phyloP scores from a whole-genome alignment of 306 rosid genomes.

The Carpinus fangiana region DNA sequence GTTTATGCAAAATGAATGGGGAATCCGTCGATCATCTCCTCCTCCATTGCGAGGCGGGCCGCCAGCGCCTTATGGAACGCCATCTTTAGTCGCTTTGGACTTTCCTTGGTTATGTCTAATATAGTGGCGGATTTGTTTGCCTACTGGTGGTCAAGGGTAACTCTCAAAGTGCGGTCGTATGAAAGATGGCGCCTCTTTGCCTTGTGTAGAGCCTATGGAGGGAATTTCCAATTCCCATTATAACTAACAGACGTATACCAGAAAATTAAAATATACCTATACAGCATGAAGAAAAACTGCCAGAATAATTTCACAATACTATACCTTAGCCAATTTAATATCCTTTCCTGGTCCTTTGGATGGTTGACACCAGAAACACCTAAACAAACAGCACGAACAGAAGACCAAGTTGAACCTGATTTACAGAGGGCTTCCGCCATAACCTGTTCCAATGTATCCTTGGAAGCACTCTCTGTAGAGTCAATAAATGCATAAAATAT shows the following conservation, averaged over 20 bases:
- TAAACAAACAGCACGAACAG: constrained; percentile 89
- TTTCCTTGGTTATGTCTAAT: too few relatives aligned
- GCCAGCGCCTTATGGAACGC: too few relatives aligned
- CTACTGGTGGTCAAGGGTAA: too few relatives aligned
- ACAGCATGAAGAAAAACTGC: constrained; percentile 8
- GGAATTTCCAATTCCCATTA: too few relatives aligned
- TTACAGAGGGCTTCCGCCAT: constrained; percentile 83
- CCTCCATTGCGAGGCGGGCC: too few relatives aligned
- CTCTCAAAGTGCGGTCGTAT: too few relatives aligned
- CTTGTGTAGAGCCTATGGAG: too few relatives aligned
- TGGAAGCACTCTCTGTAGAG: constrained; percentile 77
- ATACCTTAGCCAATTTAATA: constrained; percentile 80
- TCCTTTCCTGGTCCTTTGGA: constrained; percentile 81
- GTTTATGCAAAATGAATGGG: too few relatives aligned
- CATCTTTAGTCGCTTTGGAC: too few relatives aligned
- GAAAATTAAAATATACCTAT: background rate
- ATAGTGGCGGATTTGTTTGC: too few relatives aligned
- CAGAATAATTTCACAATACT: constrained; percentile 19
- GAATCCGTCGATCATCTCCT: too few relatives aligned
- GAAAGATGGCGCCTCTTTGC: too few relatives aligned
- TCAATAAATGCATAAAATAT: constrained; percentile 16
- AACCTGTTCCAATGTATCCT: constrained; percentile 82
- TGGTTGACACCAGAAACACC: constrained; percentile 94
- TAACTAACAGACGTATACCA: background rate
- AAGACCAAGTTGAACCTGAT: constrained; percentile 73